Evolutionary conservation across 495 filamentous ascomycete species (phyloP).

Genomic region (Xeromyces bisporus): DNA sequence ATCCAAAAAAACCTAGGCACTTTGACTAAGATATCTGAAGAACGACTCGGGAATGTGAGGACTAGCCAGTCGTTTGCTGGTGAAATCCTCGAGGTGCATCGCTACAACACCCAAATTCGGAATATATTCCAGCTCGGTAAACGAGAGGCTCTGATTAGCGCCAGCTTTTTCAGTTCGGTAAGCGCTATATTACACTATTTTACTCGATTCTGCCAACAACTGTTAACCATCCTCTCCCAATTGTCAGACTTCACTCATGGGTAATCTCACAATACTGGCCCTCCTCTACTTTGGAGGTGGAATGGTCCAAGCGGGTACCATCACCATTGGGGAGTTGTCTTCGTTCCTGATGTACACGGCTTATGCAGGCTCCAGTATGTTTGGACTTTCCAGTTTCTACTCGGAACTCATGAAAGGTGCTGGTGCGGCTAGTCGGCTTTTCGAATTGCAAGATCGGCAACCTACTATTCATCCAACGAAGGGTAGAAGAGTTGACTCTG

Average conservation of each 20-base stretch:
- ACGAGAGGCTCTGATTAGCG: constrained; percentile 69
- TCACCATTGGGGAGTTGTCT: constrained; percentile 85
- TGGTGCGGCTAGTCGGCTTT: constrained; percentile 82
- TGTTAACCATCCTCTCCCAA: no score
- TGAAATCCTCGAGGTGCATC: constrained; percentile 70
- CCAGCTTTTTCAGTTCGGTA: constrained; percentile 72
- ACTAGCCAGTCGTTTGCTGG: constrained; percentile 92
- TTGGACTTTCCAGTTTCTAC: constrained; percentile 89
- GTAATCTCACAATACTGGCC: constrained; percentile 90
- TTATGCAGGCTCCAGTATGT: constrained; percentile 79
- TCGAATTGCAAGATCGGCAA: constrained; percentile 88
- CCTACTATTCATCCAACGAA: constrained; percentile 71
- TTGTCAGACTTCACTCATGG: constrained; percentile 58
- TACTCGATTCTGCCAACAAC: no score
- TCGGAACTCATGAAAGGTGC: constrained; percentile 98
- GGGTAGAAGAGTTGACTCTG: constrained; percentile 58
- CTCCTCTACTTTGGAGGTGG: constrained; percentile 79
- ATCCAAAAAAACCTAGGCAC: constrained; percentile 87
- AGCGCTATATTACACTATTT: no score
- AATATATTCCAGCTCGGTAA: constrained; percentile 83
- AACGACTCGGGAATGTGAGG: constrained; percentile 84
- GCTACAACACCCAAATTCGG: constrained; percentile 82
- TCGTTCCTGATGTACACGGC: constrained; percentile 97
- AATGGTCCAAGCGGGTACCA: constrained; percentile 70
- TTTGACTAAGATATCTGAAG: constrained; percentile 91